phyloP scores from a whole-genome alignment of 768 basidiomycete genomes.

The Boletus pseudopeckii region DNA sequence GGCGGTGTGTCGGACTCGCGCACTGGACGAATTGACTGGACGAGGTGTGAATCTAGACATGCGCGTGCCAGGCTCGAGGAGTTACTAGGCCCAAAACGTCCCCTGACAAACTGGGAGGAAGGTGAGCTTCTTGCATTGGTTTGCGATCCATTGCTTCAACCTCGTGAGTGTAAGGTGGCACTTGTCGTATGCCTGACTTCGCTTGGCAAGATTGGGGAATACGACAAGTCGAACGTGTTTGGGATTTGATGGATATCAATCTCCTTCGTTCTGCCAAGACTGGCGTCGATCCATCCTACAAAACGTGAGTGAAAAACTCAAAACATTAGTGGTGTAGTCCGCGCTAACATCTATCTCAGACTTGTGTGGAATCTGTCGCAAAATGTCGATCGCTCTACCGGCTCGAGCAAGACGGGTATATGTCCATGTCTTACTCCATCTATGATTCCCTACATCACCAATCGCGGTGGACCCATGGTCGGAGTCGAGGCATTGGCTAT shows the following conservation, averaged over 20 bases:
- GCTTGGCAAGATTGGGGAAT: slow-evolving; percentile 93
- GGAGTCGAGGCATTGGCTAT: slow-evolving; percentile 90
- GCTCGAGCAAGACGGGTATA: slow-evolving; percentile 76
- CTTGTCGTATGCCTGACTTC: slow-evolving; percentile 82
- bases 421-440: slow-evolving; percentile 92
- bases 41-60: slow-evolving; percentile 88
- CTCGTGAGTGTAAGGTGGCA: slow-evolving; percentile 51
- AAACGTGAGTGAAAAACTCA: slow-evolving; percentile 59
- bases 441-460: slow-evolving; percentile 96
- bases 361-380: slow-evolving; percentile 96
- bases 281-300: slow-evolving; percentile 83
- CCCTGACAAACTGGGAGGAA: slow-evolving; percentile 92
- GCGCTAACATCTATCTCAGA: slow-evolving; percentile 36
- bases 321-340: not conserved
- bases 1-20: slow-evolving; percentile 57
- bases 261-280: slow-evolving; percentile 75
- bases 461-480: slow-evolving; percentile 93
- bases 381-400: slow-evolving; percentile 90
- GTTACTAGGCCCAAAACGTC: slow-evolving; percentile 73
- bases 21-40: slow-evolving; percentile 84
- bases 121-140: slow-evolving; percentile 40
- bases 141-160: not conserved
- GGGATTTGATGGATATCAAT: slow-evolving; percentile 93
- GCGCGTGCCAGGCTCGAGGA: slow-evolving; percentile 85
- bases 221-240: slow-evolving; percentile 91